phyloP scores from a whole-genome alignment of 2,329 filamentous ascomycete genomes.

The Fusarium floridanum region DNA sequence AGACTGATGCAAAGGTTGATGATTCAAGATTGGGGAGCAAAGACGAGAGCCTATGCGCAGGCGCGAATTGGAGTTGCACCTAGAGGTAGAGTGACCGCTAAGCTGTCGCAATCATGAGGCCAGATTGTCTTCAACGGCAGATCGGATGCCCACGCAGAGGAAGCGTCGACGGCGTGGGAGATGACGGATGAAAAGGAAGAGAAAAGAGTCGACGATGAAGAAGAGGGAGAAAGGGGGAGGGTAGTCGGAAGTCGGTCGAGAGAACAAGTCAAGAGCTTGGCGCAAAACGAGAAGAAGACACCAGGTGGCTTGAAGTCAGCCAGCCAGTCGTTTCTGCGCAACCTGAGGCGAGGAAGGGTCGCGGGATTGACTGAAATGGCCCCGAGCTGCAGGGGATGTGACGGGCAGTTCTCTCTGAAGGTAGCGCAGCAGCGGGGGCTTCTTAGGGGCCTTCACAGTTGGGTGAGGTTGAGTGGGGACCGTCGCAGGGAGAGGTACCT shows the following conservation, averaged over 20 bases:
- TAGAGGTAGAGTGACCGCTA: constrained; percentile 27
- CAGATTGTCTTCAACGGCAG: constrained; percentile 49
- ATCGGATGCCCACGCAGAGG: constrained; percentile 33
- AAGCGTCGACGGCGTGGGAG: constrained; percentile 23
- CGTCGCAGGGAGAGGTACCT: constrained; percentile 26
- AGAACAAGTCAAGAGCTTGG: constrained; percentile 39
- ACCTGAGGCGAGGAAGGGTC: constrained; percentile 47
- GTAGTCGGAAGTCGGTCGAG: constrained; percentile 29
- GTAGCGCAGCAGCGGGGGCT: constrained; percentile 28
- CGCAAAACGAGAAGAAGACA: constrained; percentile 48
- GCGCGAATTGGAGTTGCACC: constrained; percentile 25
- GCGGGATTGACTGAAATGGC: constrained; percentile 40
- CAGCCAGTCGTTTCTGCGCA: constrained; percentile 46
- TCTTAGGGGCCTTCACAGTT: constrained; percentile 18
- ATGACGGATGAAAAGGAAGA: constrained; percentile 4
- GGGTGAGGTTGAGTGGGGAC: constrained; percentile 13
- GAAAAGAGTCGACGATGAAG: constrained; percentile 24
- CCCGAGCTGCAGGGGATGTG: constrained; percentile 46
- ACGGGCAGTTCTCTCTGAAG: constrained; percentile 36
- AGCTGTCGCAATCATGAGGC: constrained; percentile 48
- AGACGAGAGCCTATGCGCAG: constrained; percentile 18
- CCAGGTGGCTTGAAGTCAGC: constrained; percentile 50
- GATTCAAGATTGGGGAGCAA: constrained; percentile 15
- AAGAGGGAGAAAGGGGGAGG: constrained; percentile 35
- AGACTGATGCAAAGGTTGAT: constrained; percentile 12